Conservation (phyloP, 2,329 filamentous ascomycete genomes). For the Phaeophleospora eucalypticola region DNA sequence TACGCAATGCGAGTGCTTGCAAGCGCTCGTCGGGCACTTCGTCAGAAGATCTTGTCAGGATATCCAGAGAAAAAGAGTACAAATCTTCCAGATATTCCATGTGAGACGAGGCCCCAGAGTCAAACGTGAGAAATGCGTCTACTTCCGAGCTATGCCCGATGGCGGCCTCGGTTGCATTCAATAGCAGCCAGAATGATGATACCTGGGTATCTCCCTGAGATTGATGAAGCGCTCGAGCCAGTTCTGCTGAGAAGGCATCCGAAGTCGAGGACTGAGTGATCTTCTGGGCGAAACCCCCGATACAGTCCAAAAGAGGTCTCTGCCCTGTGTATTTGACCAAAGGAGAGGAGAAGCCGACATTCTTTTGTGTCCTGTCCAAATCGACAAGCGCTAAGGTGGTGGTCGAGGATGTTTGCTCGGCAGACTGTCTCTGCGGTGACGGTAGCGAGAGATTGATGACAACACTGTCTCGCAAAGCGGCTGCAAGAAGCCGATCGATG, state of each 20-base stretch:
- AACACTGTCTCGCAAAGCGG: slow-evolving; percentile 71
- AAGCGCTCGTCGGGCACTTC: slow-evolving; percentile 62
- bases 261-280: slow-evolving; percentile 15
- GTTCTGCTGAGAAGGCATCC: slow-evolving; percentile 50
- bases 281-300: slow-evolving; percentile 36
- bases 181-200: slow-evolving; percentile 74
- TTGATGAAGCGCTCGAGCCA: slow-evolving; percentile 52
- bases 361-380: slow-evolving; percentile 4
- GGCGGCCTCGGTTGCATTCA: slow-evolving; percentile 63
- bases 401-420: slow-evolving; percentile 21
- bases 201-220: slow-evolving; percentile 58
- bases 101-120: slow-evolving; percentile 1
- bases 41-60: slow-evolving; percentile 47
- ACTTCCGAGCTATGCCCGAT: slow-evolving; percentile 52
- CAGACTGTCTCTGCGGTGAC: slow-evolving; percentile 16
- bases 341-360: slow-evolving; percentile 18
- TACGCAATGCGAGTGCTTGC: slow-evolving; percentile 75
- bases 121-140: slow-evolving; percentile 57
- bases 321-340: slow-evolving; percentile 28
- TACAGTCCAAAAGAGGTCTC: slow-evolving; percentile 19
- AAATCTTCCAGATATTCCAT: slow-evolving; percentile 54
- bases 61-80: slow-evolving; percentile 63
- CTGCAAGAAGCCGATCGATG: slow-evolving; percentile 63
- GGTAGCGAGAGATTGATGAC: slow-evolving; percentile 41
- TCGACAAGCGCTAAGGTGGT: slow-evolving; percentile 12